Conservation (phyloP, 306 rosid species). For the Corylus avellana region DNA sequence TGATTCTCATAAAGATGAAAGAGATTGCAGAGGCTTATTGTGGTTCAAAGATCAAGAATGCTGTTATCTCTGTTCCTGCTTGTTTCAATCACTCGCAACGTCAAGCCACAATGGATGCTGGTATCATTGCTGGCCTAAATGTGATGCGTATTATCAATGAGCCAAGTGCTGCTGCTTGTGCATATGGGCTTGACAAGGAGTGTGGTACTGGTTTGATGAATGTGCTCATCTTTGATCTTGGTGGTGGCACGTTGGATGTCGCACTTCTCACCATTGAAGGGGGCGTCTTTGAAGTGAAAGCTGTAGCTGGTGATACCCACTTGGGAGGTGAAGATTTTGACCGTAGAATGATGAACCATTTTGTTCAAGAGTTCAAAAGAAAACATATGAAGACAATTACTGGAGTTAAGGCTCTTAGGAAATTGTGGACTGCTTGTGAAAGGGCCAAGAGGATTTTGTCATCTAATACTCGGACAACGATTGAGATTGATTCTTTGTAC, state of each 20-base stretch:
- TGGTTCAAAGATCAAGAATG: constrained; percentile 28
- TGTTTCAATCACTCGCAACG: constrained; percentile 39
- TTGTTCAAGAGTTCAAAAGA: constrained; percentile 37
- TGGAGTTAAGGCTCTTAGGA: constrained; percentile 31
- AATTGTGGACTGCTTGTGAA: constrained; percentile 43
- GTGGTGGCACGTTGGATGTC: constrained; percentile 47
- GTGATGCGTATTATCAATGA: constrained; percentile 47
- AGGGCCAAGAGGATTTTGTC: constrained; percentile 49
- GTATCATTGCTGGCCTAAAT: constrained; percentile 32
- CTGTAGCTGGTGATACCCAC: constrained; percentile 39
- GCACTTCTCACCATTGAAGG: constrained; percentile 40
- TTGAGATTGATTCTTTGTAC: constrained; percentile 41
- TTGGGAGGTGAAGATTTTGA: constrained; percentile 48
- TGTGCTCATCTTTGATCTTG: constrained; percentile 42
- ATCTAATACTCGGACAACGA: constrained; percentile 36
- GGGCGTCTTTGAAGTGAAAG: constrained; percentile 38
- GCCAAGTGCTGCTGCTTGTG: constrained; percentile 43
- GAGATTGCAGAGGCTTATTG: constrained; percentile 41
- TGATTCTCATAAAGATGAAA: constrained; percentile 41
- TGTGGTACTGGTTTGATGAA: constrained; percentile 14
- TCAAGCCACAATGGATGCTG: constrained; percentile 47
- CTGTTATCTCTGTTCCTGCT: constrained; percentile 45
- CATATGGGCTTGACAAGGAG: constrained; percentile 46
- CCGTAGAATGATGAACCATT: constrained; percentile 36
- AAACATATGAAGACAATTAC: constrained; percentile 39